These are phyloP conservation scores for Cyamopsis tetragonoloba DNA, from an alignment of 306 rosid genomes.

Conservation along the genomic window DNA sequence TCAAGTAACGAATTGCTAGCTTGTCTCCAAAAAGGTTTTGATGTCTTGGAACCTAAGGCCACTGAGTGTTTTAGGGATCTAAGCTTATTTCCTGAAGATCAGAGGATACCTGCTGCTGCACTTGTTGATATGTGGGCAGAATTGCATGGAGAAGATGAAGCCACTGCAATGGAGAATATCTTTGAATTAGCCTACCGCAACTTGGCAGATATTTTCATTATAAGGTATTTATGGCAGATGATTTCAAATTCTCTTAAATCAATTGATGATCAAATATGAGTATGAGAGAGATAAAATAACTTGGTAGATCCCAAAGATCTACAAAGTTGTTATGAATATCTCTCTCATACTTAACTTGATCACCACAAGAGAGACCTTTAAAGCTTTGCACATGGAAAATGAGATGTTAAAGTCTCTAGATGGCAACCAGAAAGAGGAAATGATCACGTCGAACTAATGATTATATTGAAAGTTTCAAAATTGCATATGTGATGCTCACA, in stretches of 20 bases:
- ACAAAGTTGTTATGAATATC: too few relatives aligned
- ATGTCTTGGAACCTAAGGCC: constrained; percentile 24
- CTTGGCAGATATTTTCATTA: constrained; percentile 37
- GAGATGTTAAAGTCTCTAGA: constrained; percentile 32
- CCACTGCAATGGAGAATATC: constrained; percentile 36
- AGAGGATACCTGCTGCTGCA: constrained; percentile 52
- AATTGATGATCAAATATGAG: too few relatives aligned
- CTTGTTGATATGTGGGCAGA: constrained; percentile 66
- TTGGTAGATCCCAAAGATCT: too few relatives aligned
- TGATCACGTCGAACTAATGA: too few relatives aligned
- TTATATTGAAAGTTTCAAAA: too few relatives aligned
- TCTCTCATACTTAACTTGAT: too few relatives aligned
- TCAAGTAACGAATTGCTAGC: constrained; percentile 21
- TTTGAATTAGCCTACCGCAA: constrained; percentile 24
- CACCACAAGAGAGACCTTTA: too few relatives aligned
- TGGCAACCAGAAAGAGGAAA: constrained; percentile 42
- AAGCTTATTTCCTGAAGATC: constrained; percentile 63
- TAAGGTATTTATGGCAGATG: constrained; percentile 48
- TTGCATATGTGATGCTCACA: too few relatives aligned
- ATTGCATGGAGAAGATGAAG: constrained; percentile 35
- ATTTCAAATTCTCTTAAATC: too few relatives aligned
- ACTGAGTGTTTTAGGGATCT: constrained; percentile 59
- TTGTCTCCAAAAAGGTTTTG: constrained; percentile 46
- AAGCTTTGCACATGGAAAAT: too few relatives aligned
- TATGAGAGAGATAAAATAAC: too few relatives aligned